Evolutionary conservation across 148 eudicot species (phyloP), one percentile per base, ranked within the genome.

Genomic region (Vaccinium macrocarpon): DNA sequence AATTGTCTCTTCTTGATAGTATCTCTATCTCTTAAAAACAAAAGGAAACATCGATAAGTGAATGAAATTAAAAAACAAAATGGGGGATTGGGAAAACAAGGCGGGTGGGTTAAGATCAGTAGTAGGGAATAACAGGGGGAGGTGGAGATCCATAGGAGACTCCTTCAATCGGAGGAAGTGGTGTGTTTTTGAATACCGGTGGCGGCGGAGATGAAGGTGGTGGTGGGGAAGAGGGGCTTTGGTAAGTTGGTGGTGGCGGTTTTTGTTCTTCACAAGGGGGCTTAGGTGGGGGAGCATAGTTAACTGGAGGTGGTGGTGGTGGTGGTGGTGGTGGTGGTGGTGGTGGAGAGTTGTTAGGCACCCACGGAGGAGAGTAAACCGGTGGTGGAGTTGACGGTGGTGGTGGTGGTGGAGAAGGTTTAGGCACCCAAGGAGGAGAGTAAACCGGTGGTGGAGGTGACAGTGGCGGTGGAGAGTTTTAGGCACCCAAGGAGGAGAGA

Each of bases 131-230:
- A 72, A 27, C 89, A 23, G 94, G 94, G 50, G 94, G 94, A 51
- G 95, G 95, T 8, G 95, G 95, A 82, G 95, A 92, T 74, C 92
- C 89, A 48, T 92, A 92, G 27, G 93, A 89, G 27, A 91, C 87
- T 59, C 90, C 91, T 42, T 11, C 1, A 16, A 92, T 35, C 1
- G 95, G 95, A n/a, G 95, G 95, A n/a, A 91, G 87, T 35, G 92
- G 91, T 1, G 82, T 83, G 84, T 82, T 70, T 16, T 82, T 76
- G 18, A 56, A 35, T 1, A 76, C 78, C 2, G 90, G 89, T 3
- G 91, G 89, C 11, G 86, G 76, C 25, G 78, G 25, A 57, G 66
- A 21, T 80, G 74, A 27, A 16, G 83, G 1, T 66, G 89, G 82
- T 7, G 86, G n/a, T 4, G 84, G 66, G 6, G 83, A 53, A 50